These are phyloP conservation scores for Naganishia cerealis DNA, from an alignment of 1,284 basidiomycete genomes.

Conservation along the genomic window DNA sequence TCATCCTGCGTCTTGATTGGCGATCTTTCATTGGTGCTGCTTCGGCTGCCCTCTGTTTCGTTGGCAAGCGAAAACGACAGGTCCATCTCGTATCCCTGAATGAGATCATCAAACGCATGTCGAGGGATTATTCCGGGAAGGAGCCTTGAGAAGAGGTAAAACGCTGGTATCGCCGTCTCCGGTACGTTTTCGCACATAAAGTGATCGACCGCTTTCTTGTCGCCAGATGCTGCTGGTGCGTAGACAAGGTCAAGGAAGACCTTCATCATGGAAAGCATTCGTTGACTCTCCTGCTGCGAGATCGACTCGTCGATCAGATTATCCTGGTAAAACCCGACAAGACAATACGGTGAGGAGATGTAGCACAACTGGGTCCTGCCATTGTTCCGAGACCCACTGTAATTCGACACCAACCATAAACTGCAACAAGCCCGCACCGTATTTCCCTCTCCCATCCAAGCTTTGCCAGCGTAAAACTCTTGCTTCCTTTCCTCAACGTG, in stretches of 20 bases:
- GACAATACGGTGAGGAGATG: too few species aligned
- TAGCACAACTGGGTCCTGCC: too few species aligned
- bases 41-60: background rate
- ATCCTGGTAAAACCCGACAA: background rate
- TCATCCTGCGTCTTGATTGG: slow-evolving; percentile 53
- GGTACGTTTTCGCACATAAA: slow-evolving; percentile 37
- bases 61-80: slow-evolving; percentile 40
- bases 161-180: slow-evolving; percentile 42
- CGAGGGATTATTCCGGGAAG: slow-evolving; percentile 49
- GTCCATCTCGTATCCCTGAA: slow-evolving; percentile 54
- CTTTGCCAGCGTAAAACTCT: slow-evolving; percentile 48
- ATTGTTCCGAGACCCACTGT: slow-evolving; percentile 39
- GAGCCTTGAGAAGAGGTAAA: slow-evolving; percentile 50
- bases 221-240: background rate
- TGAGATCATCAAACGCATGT: slow-evolving; percentile 53
- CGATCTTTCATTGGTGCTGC: slow-evolving; percentile 13
- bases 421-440: slow-evolving; percentile 45
- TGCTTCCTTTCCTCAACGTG: slow-evolving; percentile 45
- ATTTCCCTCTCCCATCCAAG: slow-evolving; percentile 48
- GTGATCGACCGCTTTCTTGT: slow-evolving; percentile 29
- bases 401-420: slow-evolving; percentile 49
- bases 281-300: background rate
- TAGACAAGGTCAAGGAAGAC: slow-evolving; percentile 23
- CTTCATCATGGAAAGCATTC: slow-evolving; percentile 28
- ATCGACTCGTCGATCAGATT: slow-evolving; percentile 29